Evolutionary conservation across 208 protist species (phyloP).

Genomic region (Wallacemonas rigidus): DNA sequence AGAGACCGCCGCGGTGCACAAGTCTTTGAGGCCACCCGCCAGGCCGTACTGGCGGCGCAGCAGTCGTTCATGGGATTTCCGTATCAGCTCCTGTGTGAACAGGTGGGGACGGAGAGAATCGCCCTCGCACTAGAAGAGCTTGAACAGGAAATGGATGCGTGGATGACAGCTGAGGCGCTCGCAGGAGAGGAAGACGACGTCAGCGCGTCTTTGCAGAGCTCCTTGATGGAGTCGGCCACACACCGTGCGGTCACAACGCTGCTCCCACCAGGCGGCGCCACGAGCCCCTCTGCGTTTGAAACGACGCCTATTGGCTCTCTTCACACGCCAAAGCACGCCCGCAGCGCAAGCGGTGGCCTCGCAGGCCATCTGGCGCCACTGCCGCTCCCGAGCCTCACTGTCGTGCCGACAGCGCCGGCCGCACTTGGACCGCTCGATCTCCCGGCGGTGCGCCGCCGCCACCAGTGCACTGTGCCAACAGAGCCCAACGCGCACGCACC

Average conservation of each 20-base stretch:
- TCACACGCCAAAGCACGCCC: neutral
- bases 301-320: neutral
- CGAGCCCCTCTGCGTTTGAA: neutral
- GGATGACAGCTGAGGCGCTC: constrained; percentile 5
- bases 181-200: neutral
- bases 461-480: neutral
- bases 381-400: neutral
- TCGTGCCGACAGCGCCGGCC: neutral
- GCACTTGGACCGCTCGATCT: neutral
- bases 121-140: constrained; percentile 43
- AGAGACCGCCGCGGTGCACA: constrained; percentile 30
- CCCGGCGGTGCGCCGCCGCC: neutral
- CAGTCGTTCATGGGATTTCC: constrained; percentile 76
- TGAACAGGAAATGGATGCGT: constrained; percentile 21
- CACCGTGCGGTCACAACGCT: neutral
- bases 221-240: constrained; percentile 5
- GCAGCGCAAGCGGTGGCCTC: neutral
- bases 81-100: constrained; percentile 63
- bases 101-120: constrained; percentile 49
- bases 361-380: neutral
- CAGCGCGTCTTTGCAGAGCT: constrained; percentile 11
- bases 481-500: neutral
- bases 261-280: too few relatives aligned
- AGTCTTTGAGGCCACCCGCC: constrained; percentile 48
- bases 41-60: constrained; percentile 59